Evolutionary conservation across 495 filamentous ascomycete genomes (phyloP).

Genomic region (Xylaria curta): DNA sequence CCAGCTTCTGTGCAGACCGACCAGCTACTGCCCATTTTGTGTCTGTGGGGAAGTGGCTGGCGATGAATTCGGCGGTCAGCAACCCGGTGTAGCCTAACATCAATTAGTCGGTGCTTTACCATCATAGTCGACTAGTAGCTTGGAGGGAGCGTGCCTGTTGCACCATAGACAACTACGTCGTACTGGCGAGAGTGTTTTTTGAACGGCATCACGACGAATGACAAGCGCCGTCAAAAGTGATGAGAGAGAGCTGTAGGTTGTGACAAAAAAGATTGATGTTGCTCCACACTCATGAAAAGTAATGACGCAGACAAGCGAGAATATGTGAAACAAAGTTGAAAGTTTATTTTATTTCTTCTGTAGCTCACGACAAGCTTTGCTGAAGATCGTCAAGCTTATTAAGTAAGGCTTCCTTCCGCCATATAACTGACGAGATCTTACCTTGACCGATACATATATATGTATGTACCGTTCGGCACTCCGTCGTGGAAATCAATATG

Average conservation of each 20-base stretch:
- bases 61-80: constrained; percentile 77
- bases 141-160: constrained; percentile 50
- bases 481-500: neutral
- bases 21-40: constrained; percentile 92
- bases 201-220: constrained; percentile 41
- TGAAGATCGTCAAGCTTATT: neutral
- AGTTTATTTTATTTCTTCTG: neutral
- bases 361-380: neutral
- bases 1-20: constrained; percentile 75
- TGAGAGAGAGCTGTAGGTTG: neutral
- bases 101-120: constrained; percentile 28
- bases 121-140: neutral
- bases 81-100: constrained; percentile 83
- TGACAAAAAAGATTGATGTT: neutral
- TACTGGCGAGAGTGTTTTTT: constrained; percentile 67
- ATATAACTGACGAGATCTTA: constrained; percentile 1
- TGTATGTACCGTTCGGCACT: neutral
- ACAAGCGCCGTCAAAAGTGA: neutral
- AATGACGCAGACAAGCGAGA: constrained; percentile 3
- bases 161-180: constrained; percentile 84
- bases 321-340: neutral
- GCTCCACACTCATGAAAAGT: neutral
- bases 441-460: neutral
- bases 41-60: constrained; percentile 73
- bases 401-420: neutral